These are phyloP conservation scores for Periconia sp. DNA, from an alignment of 2,329 filamentous ascomycete genomes.

Conservation along the genomic window DNA sequence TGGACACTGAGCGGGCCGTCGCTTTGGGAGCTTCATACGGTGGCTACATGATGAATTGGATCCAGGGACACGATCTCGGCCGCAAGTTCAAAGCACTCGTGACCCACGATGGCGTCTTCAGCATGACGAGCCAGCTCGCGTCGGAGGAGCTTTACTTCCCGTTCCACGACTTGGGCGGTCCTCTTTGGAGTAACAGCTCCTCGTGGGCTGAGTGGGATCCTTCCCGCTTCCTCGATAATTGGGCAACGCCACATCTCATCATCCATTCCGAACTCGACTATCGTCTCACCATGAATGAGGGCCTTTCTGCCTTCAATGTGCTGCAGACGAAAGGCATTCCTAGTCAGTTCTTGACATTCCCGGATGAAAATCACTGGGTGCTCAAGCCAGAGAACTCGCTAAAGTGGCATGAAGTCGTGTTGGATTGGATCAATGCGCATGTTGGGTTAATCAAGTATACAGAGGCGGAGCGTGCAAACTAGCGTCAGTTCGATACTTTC, in stretches of 20 bases:
- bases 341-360: constrained; percentile 78
- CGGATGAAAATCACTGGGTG: constrained; percentile 81
- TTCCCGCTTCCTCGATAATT: constrained; percentile 61
- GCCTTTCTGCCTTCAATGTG: constrained; percentile 81
- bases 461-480: constrained; percentile 4
- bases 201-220: constrained; percentile 63
- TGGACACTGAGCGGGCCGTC: constrained; percentile 70
- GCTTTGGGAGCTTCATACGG: constrained; percentile 66
- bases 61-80: constrained; percentile 82
- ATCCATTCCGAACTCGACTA: constrained; percentile 93
- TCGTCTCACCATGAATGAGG: constrained; percentile 81
- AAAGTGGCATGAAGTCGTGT: constrained; percentile 84
- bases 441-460: constrained; percentile 52
- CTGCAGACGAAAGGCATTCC: constrained; percentile 74
- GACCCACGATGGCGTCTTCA: constrained; percentile 85
- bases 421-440: constrained; percentile 72
- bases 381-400: constrained; percentile 88
- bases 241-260: constrained; percentile 84
- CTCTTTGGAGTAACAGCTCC: constrained; percentile 42
- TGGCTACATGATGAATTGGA: constrained; percentile 68
- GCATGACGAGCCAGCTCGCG: constrained; percentile 53
- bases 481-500: not conserved
- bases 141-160: constrained; percentile 57
- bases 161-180: constrained; percentile 46
- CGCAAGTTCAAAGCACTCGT: constrained; percentile 86